Conservation (phyloP, 352 stramenopile genomes). For the Globisporangium parvum region DNA sequence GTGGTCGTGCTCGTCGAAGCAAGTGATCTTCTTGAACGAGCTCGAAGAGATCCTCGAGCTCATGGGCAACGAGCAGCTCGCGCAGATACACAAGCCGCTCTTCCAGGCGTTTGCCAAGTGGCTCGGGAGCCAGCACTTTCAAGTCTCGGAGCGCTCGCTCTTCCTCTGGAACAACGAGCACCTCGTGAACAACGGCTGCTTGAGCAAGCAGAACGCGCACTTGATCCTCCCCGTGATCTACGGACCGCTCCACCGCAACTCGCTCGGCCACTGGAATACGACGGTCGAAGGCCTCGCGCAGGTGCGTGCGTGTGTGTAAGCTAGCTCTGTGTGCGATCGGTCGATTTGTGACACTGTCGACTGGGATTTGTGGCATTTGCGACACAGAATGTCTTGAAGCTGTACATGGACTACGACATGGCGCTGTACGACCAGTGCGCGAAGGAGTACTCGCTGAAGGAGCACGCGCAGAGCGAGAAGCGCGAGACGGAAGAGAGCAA, state of each 20-base stretch:
- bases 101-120: conserved; percentile 83
- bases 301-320: conserved; percentile 23
- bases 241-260: conserved; percentile 80
- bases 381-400: conserved; percentile 79
- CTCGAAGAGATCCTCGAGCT: conserved; percentile 98
- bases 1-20: conserved; percentile 92
- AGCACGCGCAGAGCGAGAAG: conserved; percentile 57
- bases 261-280: conserved; percentile 95
- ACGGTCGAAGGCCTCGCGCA: conserved; percentile 93
- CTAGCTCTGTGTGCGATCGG: neutral
- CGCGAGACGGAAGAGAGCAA: conserved; percentile 84
- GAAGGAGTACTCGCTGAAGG: conserved; percentile 79
- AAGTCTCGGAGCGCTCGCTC: conserved; percentile 94
- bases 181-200: conserved; percentile 93
- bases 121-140: conserved; percentile 94
- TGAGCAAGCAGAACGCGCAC: conserved; percentile 91
- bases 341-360: neutral
- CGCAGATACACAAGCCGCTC: conserved; percentile 71
- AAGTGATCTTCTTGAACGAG: conserved; percentile 97
- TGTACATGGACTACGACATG: conserved; percentile 94
- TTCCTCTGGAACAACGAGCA: conserved; percentile 99
- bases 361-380: conserved; percentile 4
- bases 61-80: conserved; percentile 78
- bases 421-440: conserved; percentile 90
- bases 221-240: conserved; percentile 95